Evolutionary conservation across 306 rosid genomes (phyloP).

Genomic region (Luffa acutangula): DNA sequence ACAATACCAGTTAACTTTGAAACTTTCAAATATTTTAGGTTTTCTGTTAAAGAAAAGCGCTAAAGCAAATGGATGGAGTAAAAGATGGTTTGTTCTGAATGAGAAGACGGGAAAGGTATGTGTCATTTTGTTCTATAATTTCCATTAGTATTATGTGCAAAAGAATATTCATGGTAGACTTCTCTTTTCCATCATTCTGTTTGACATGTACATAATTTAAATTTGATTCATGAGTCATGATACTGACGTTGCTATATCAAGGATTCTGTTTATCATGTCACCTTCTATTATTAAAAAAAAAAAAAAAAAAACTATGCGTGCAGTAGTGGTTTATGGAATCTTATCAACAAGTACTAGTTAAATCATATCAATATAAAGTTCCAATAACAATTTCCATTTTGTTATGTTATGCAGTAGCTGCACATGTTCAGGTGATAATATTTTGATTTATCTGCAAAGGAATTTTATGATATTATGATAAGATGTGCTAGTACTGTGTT

Average conservation of each 20-base stretch:
- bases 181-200: background rate
- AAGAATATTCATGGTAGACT: background rate
- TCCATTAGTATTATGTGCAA: background rate
- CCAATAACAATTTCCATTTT: background rate
- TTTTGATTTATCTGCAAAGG: background rate
- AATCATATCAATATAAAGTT: background rate
- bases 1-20: background rate
- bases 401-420: background rate
- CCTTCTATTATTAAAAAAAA: background rate
- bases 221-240: background rate
- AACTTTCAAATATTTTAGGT: slow-evolving; percentile 31
- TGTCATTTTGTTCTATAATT: background rate
- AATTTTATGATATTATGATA: background rate
- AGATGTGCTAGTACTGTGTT: background rate
- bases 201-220: background rate
- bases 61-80: slow-evolving; percentile 88
- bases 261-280: background rate
- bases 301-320: background rate
- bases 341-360: background rate
- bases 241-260: background rate
- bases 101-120: slow-evolving; percentile 94
- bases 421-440: background rate
- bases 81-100: slow-evolving; percentile 93
- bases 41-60: slow-evolving; percentile 78
- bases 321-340: background rate